Evolutionary conservation across 139 green algal species (phyloP).

Genomic region (Chlorella sp.): DNA sequence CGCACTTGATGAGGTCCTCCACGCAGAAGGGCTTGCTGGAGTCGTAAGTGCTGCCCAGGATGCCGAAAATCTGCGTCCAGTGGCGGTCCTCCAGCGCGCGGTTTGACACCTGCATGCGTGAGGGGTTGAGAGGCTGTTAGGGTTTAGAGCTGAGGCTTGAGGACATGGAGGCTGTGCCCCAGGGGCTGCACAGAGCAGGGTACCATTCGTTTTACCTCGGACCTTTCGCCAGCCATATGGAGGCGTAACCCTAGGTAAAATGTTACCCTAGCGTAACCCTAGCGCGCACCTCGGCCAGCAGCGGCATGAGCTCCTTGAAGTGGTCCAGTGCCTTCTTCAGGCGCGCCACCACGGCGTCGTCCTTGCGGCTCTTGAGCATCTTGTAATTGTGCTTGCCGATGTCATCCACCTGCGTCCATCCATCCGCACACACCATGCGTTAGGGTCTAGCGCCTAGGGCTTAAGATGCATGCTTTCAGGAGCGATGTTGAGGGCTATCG

Average conservation of each 20-base stretch:
- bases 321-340: conserved; percentile 64
- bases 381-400: conserved; percentile 14
- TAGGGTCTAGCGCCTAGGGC: no score
- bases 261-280: no score
- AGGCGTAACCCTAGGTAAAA: no score
- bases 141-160: no score
- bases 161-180: no score
- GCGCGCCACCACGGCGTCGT: conserved; percentile 42
- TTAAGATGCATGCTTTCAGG: no score
- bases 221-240: no score
- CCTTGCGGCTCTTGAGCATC: conserved; percentile 28
- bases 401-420: conserved; percentile 27
- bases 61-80: conserved; percentile 39
- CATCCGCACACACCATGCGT: no score
- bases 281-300: conserved; percentile 31
- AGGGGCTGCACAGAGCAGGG: no score
- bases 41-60: conserved; percentile 10
- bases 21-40: conserved; percentile 21
- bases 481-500: no score
- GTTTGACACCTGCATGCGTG: conserved; percentile 51
- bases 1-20: conserved; percentile 20
- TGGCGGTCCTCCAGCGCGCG: conserved; percentile 55
- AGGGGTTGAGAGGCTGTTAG: no score
- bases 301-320: conserved; percentile 52
- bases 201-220: no score